Base-by-base conservation (phyloP, 2,329 filamentous ascomycete genomes). In the Aspergillus calidoustus region DNA sequence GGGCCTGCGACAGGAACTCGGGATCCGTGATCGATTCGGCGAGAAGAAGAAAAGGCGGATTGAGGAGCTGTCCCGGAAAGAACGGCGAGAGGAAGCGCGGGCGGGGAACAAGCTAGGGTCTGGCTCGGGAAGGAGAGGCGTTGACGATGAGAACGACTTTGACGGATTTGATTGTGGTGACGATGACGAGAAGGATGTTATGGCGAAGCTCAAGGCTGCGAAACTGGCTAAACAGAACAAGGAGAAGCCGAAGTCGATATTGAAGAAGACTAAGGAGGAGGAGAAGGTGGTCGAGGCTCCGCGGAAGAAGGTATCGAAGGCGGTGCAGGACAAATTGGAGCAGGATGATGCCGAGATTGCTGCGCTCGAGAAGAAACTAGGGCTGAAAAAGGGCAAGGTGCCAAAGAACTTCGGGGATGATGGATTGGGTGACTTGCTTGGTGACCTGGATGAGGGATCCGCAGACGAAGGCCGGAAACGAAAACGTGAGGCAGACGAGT, bases 301-400 rank as follows among this genome's bases (percentile, higher is more conserved):
- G 54, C 56, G 47, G 3, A 72, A 71, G 55, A 71, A 72, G 54
- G 56, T 77, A 25, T 76, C 80, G 0, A 72, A 71, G 62, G 69
- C 68, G 0, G 80, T 87, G n/a, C 86, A 84, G 71, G 84, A 89
- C 3, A 87, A 86, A 68, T 80, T 97, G 4, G 88, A 86, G 0
- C 83, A 91, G 64, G 94, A 99, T 61, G 93, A 98, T 71, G 91
- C 88, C 2, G 92, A 97, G 69, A 98, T 99, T 68, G 89, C 90
- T 22, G 88, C 88, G 3, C 81, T 97, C 34, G 95, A 99, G 79
- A 93, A 89, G 75, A 96, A 91, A 71, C 80, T 99, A 3, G 94
- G 95, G 0, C 84, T 97, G 7, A 91, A 89, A 72, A 87, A 87
- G 25, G 90, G 89, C 63, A 96, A 92, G 34, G 76, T 92, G 5